Evolutionary conservation across 257 asterid species (phyloP), one percentile per base, ranked within the genome.

Genomic region (Solanum peruvianum): DNA sequence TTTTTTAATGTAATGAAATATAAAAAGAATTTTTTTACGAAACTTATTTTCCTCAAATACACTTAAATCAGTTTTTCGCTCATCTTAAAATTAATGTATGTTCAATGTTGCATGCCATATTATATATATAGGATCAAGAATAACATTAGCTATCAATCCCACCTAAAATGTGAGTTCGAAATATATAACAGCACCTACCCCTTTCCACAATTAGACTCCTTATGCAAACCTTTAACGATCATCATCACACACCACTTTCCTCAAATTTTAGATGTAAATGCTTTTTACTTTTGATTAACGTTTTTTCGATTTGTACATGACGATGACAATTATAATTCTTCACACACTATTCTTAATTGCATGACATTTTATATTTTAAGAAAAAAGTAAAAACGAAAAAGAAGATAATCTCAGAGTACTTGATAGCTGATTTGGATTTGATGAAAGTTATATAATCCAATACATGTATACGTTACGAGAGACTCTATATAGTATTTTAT

Each of bases 151-250:
- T 62, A 11, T 23, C 11, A 3, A 23, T 23, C 7, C 0, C 7
- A 13, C 3, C 15, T 2, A 11, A 23, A 23, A 13, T 62, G 6
- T 62, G 10, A 14, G 14, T n/a, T 4, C 3, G 29, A 60, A 21
- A 23, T 21, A 9, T 21, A 9, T 33, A 33, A 33, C 35, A 10
- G 9, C 14, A 60, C 27, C 25, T 56, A 16, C 1, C 62, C 23
- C 0, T 1, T 3, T 9, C 11, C 11, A 0, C 3, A 41, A 52
- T 52, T 52, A 16, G 9, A 6, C 1, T 58, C 2, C 3, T 58
- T 58, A 1, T 58, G 12, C 25, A 58, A 21, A 58, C 2, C 13
- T 1, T 4, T 2, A 20, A 58, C 1, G 2, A 20, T 58, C 25
- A 0, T 58, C 2, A 9, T 21, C 25, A 20, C 66, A 58, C 2